Evolutionary conservation across 2,329 filamentous ascomycete genomes (phyloP), one percentile per base, ranked within the genome.

Genomic region (Arthrobotrys sphaeroides): DNA sequence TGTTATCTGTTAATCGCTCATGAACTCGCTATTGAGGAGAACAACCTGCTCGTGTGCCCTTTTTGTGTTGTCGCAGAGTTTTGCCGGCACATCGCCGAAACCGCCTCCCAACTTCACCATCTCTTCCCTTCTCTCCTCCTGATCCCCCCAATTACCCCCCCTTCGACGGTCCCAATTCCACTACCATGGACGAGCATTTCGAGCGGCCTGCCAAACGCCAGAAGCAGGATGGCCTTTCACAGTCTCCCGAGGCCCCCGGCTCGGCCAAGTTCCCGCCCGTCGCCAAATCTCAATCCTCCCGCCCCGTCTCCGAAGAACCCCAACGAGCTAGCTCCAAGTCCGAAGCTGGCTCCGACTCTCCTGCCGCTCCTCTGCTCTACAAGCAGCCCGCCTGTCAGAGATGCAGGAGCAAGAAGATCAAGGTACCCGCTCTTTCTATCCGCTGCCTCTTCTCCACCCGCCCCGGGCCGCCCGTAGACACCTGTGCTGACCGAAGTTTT

Each of bases 341-440:
- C 47, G 72, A 75, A 36, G 57, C 57, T 26, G 72, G 72, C 12
- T 75, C 72, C 38, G 72, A 75, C 22, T 55, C 64, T 22, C 72
- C 72, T 49, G 55, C 61, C 38, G 59, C 64, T 57, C 72, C 72
- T 33, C 33, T 77, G 24, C 65, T 77, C 49, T 77, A 77, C 61
- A 70, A 72, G 43, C 73, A 77, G 38, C 73, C 73, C 5, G 73
- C 73, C 61, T 77, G 73, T 59, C 73, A 77, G 49, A 77, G 73
- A 72, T 77, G 73, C 36, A 60, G 73, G 22, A 77, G 73, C 60
- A 77, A 77, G 59, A 77, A 77, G 73, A 77, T 77, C 24, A 77
- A 72, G 59, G 73, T 77, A 12, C 28, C 49, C n/a, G n/a, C n/a
- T n/a, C n/a, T n/a, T n/a, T n/a, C n/a, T n/a, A n/a, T n/a, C n/a